Evolutionary conservation across 1,284 basidiomycete genomes (phyloP).

Genomic region (Moniliella sp.): DNA sequence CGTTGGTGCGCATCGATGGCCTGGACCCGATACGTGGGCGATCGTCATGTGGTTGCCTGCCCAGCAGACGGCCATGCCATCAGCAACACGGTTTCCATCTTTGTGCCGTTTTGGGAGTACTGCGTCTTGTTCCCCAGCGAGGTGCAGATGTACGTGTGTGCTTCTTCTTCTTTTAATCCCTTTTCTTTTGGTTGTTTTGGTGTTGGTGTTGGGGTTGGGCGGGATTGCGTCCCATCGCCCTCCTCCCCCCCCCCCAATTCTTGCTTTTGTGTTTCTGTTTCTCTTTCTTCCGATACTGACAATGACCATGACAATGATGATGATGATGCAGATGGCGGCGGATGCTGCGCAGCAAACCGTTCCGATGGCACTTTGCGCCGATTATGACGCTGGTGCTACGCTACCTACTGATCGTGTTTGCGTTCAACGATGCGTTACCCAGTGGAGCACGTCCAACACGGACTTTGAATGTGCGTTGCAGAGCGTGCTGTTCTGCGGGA

Average conservation of each 20-base stretch:
- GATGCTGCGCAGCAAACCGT: neutral
- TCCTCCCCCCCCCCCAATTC: no score
- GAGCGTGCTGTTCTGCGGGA: neutral
- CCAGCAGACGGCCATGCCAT: neutral
- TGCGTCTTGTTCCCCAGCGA: neutral
- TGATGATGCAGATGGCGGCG: neutral
- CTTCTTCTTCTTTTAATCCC: no score
- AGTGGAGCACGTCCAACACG: neutral
- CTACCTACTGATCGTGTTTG: neutral
- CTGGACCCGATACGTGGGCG: neutral
- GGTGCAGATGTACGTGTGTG: no score
- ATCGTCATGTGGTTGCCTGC: neutral
- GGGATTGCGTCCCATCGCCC: no score
- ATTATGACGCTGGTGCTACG: neutral
- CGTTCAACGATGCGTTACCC: neutral
- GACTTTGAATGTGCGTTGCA: neutral
- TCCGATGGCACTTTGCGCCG: neutral
- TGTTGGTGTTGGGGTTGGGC: no score
- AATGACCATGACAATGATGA: no score
- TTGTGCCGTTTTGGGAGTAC: neutral
- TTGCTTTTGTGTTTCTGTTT: no score
- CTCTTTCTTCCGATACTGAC: no score
- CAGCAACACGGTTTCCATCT: neutral
- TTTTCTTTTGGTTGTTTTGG: no score
- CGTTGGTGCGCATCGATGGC: neutral